Conservation (phyloP, 2,329 filamentous ascomycete genomes). For the Zasmidium angulare region DNA sequence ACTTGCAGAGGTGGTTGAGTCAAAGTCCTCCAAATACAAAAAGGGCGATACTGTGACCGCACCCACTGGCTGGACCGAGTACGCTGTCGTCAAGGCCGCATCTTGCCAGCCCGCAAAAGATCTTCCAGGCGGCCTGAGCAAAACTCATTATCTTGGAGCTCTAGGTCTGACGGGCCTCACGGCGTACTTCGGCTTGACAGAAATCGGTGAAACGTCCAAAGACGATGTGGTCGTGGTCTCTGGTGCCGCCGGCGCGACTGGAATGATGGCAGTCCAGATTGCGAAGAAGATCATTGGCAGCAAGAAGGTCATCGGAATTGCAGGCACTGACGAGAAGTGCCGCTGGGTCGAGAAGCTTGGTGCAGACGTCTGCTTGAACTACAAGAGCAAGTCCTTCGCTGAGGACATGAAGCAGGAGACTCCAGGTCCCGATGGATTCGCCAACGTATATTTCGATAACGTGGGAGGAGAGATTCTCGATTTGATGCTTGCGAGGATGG, state of each 20-base stretch:
- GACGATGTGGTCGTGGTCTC: slow-evolving; percentile 50
- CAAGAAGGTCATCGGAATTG: slow-evolving; percentile 52
- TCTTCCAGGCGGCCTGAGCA: slow-evolving; percentile 36
- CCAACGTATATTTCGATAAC: slow-evolving; percentile 73
- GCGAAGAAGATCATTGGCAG: slow-evolving; percentile 48
- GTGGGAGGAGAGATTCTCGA: slow-evolving; percentile 72
- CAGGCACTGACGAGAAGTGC: slow-evolving; percentile 55
- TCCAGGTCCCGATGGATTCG: slow-evolving; percentile 36
- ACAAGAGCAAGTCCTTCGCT: slow-evolving; percentile 50
- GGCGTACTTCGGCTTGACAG: slow-evolving; percentile 49
- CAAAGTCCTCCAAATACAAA: slow-evolving; percentile 32
- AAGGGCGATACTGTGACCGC: slow-evolving; percentile 40
- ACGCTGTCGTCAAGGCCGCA: slow-evolving; percentile 39
- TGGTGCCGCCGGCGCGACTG: slow-evolving; percentile 51
- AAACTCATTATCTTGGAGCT: slow-evolving; percentile 48
- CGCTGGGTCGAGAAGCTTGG: slow-evolving; percentile 52
- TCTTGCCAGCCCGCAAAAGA: slow-evolving; percentile 22
- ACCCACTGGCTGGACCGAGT: slow-evolving; percentile 43
- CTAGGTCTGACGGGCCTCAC: slow-evolving; percentile 47
- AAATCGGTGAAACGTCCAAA: slow-evolving; percentile 39
- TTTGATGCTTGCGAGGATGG: slow-evolving; percentile 63
- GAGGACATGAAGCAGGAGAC: slow-evolving; percentile 50
- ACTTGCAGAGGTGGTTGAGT: slow-evolving; percentile 41
- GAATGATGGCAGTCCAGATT: slow-evolving; percentile 54
- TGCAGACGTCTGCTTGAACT: slow-evolving; percentile 56